Evolutionary conservation across 805 yeast genomes (phyloP).

Genomic region (Wickerhamomyces bovis): DNA sequence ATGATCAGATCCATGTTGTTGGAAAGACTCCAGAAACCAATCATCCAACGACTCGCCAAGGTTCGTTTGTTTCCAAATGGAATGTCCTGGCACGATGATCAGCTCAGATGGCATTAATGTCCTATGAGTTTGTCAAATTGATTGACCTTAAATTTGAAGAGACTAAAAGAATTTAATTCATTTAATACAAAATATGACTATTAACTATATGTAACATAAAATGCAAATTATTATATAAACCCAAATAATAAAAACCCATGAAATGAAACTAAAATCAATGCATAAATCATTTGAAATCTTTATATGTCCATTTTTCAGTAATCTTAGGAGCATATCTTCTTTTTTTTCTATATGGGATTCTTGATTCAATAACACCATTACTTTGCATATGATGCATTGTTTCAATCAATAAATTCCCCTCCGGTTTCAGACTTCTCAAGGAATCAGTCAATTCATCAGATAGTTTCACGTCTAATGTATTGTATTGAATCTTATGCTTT

Average conservation of each 20-base stretch:
- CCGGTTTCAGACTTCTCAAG: slow-evolving; percentile 78
- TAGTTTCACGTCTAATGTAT: slow-evolving; percentile 66
- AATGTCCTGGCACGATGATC: slow-evolving; percentile 56
- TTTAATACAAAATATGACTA: not conserved
- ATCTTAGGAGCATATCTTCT: slow-evolving; percentile 67
- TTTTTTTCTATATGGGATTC: slow-evolving; percentile 58
- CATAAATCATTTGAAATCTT: slow-evolving; percentile 62
- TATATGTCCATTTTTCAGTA: slow-evolving; percentile 90
- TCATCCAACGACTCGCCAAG: slow-evolving; percentile 44
- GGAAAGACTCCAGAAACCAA: slow-evolving; percentile 68
- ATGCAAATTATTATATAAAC: not conserved
- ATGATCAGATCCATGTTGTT: slow-evolving; percentile 64
- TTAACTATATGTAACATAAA: not conserved
- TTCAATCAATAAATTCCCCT: slow-evolving; percentile 81
- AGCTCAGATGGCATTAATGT: slow-evolving; percentile 21
- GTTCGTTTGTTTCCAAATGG: slow-evolving; percentile 47
- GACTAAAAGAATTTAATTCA: not conserved
- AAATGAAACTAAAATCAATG: not conserved
- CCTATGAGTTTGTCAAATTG: not conserved
- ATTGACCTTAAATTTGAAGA: not conserved
- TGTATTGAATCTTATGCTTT: slow-evolving; percentile 40
- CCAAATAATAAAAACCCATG: not conserved
- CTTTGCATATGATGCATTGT: slow-evolving; percentile 77
- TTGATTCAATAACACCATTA: slow-evolving; percentile 79
- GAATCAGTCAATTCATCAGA: slow-evolving; percentile 86